Base-by-base conservation (phyloP, 2,329 filamentous ascomycete species). In the Beauveria medogensis region DNA sequence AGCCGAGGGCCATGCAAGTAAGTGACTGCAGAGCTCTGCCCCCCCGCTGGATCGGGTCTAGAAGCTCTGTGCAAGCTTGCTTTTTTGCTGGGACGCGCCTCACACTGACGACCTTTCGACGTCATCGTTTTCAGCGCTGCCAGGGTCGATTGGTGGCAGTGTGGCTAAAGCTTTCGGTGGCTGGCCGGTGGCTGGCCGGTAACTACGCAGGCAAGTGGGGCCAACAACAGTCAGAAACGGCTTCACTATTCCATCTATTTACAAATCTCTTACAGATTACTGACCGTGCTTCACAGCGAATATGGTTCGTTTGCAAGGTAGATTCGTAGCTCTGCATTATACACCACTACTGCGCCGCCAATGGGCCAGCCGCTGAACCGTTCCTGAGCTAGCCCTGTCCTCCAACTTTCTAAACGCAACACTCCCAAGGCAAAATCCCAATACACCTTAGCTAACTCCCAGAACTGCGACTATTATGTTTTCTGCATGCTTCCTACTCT, bases 401-500 rank as follows among this genome's bases (percentile, higher is more conserved):
- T 34, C 34, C 34, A 37, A 5, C 14, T 37, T 6, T 37, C 5
- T 37, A 16, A 10, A 37, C 5, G 12, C 34, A 16, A 37, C 14
- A 16, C 5, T 18, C 37, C 46, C 34, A 43, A 58, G 34, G 37
- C 46, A 22, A 20, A 43, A 20, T 10, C 8, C 28, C 34, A 37
- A 37, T 37, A 6, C 14, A 16, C 14, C 12, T 37, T 3, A 37
- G 14, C 14, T 6, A 37, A 16, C 12, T 37, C 14, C 34, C 14
- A 14, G 34, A 37, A 5, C 34, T 14, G 34, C 34, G 34, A 5
- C 5, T 37, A 37, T 37, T 5, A 37, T 37, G 14, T 24, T n/a
- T n/a, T 41, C 55, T 44, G 55, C 55, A 24, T 53, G n/a, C 53
- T 48, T 43, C 28, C 63, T 55, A 62, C 46, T 20, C 63, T 64